Evolutionary conservation across 371 early-diverging fungal genomes (phyloP).

Genomic region (Actinomucor elegans): DNA sequence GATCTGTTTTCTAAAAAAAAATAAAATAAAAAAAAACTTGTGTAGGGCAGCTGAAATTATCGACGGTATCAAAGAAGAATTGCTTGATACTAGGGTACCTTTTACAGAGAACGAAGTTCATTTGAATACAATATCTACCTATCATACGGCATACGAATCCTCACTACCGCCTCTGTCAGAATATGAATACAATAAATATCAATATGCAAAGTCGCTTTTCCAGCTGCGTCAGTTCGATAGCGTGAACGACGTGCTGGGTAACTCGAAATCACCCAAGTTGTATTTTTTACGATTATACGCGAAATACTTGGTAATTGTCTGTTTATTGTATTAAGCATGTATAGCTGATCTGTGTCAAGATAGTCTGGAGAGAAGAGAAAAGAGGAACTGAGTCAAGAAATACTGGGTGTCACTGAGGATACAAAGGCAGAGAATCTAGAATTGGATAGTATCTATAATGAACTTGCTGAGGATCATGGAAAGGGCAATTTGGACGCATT

Average conservation of each 20-base stretch:
- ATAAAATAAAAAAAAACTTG: no score
- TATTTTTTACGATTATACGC: constrained; percentile 72
- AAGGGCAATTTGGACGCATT: constrained; percentile 62
- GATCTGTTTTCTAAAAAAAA: not conserved
- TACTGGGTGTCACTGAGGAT: constrained; percentile 53
- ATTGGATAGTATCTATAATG: constrained; percentile 45
- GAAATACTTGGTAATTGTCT: constrained; percentile 60
- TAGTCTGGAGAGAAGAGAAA: constrained; percentile 65
- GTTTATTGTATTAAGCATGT: no score
- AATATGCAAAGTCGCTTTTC: constrained; percentile 72
- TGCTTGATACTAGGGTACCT: constrained; percentile 5
- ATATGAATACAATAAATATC: constrained; percentile 53
- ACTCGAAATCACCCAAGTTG: constrained; percentile 47
- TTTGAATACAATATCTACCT: constrained; percentile 2
- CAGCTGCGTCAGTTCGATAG: constrained; percentile 73
- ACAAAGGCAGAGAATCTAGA: constrained; percentile 48
- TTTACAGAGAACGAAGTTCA: constrained; percentile 7
- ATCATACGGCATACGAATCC: constrained; percentile 22
- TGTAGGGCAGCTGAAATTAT: constrained; percentile 73
- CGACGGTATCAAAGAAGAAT: constrained; percentile 46
- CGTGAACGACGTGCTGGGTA: constrained; percentile 51
- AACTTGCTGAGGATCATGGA: constrained; percentile 43
- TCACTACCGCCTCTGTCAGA: constrained; percentile 24
- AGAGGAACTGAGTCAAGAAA: constrained; percentile 59
- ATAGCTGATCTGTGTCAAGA: not conserved